Base-by-base conservation (phyloP, 169 alveolate genomes). In the Eimeria falciformis region DNA sequence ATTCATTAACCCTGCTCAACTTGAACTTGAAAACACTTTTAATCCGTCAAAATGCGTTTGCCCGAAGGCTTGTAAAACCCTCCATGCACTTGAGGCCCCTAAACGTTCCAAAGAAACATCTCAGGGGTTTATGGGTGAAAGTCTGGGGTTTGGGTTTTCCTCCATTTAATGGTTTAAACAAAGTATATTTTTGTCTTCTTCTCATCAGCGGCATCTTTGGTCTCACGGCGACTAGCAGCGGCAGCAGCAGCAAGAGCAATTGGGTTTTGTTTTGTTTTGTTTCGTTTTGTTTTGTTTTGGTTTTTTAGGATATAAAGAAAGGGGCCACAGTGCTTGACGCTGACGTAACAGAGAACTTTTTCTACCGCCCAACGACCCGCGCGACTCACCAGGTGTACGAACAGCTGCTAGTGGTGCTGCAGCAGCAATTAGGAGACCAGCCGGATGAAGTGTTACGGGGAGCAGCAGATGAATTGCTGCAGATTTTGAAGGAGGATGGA, bases 401-500 rank as follows among this genome's bases (percentile, higher is more conserved):
- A 56, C 97, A 97, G 94, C 90, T 99, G 86, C 95, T 99, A 69
- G 94, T 96, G 27, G 86, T 94, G 11, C 95, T 98, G 21, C 96
- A 98, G 94, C 94, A 94, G 93, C 92, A 96, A 65, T 93, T 98
- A 77, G 98, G 98, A 27, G 99, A 98, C 78, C 98, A 97, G 94
- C 97, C 99, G 0, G 95, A 96, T 33, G 99, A 98, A 50, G 98
- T 97, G 43, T 94, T 98, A 43, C 96, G 95, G 79, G 98, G 98
- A 81, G 99, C 98, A 5, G 98, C 98, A 62, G 99, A 98, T 87
- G 99, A 99, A 77, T 96, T 98, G 21, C 93, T 98, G 47, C 95
- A 97, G 25, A 95, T 97, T n/a, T 90, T 98, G 81, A 97, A 98
- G 87, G 94, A 96, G 62, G 98, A 97, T 23, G 87, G 87, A 29